A percentile compares a stretch with the other conserved stretches of the same genome.
Evolutionary conservation across 2,329 filamentous ascomycete genomes (phyloP).

Genomic region (Sclerotinia spermophila): DNA sequence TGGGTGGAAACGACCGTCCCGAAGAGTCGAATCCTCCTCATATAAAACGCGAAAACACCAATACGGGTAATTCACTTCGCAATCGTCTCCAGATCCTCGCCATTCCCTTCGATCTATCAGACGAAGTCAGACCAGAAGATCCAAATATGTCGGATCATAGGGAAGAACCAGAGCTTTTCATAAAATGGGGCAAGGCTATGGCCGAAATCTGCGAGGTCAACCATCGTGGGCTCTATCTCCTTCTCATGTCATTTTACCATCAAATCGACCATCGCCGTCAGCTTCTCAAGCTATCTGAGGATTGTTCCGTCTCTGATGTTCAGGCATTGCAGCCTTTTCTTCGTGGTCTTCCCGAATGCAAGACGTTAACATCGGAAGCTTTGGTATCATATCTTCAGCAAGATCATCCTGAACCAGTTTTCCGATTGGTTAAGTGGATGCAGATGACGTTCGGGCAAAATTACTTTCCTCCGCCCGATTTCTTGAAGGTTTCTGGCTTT

Average conservation of each 20-base stretch:
- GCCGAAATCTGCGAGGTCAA: neutral
- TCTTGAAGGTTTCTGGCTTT: neutral
- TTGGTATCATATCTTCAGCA: neutral
- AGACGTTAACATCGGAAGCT: neutral
- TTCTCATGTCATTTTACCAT: slow-evolving; percentile 6
- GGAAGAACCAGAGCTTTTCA: neutral
- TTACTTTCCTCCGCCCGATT: neutral
- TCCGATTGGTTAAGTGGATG: neutral
- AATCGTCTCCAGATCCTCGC: neutral
- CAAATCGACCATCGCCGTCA: neutral
- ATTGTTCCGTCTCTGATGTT: neutral
- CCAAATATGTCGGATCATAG: neutral
- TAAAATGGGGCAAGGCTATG: neutral
- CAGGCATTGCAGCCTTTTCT: neutral
- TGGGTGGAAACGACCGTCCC: neutral
- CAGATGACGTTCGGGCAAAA: neutral
- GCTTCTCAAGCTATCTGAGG: neutral
- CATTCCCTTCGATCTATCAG: neutral
- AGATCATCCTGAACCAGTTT: neutral
- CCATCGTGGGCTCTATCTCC: neutral
- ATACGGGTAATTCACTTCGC: neutral
- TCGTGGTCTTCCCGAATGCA: neutral
- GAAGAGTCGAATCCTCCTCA: neutral
- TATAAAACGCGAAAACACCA: neutral
- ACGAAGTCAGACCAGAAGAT: neutral